Conservation (phyloP, 352 stramenopile genomes). For the Globisporangium recalcitrans region DNA sequence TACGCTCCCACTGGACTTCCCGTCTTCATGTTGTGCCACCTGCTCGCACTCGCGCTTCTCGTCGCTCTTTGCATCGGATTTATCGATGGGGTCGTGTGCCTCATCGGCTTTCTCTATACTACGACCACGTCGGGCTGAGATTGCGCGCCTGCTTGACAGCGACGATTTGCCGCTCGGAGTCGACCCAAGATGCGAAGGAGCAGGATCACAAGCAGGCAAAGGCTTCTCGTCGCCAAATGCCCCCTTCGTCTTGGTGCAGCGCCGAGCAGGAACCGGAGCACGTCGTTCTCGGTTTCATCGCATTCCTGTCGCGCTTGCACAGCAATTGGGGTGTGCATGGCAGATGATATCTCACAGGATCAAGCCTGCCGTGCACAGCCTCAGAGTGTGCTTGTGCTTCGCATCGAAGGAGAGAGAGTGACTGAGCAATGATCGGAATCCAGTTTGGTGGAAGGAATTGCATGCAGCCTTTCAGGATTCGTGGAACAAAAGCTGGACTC, state of each 20-base stretch:
- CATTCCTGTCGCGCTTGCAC: not conserved
- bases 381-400: too few species aligned
- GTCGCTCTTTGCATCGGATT: not conserved
- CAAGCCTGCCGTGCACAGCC: too few species aligned
- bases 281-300: constrained; percentile 13
- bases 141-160: not conserved
- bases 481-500: too few species aligned
- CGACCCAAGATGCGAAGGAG: not conserved
- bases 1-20: too few species aligned
- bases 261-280: constrained; percentile 28
- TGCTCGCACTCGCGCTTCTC: not conserved
- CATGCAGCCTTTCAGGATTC: too few species aligned
- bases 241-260: not conserved
- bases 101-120: not conserved
- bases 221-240: not conserved
- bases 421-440: too few species aligned
- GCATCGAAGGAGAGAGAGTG: too few species aligned
- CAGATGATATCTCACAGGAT: too few species aligned
- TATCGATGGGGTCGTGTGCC: not conserved
- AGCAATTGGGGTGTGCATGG: too few species aligned
- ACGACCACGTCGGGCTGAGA: not conserved
- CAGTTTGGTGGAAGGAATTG: not conserved
- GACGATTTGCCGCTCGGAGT: not conserved
- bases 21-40: not conserved
- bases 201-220: not conserved